Conservation (phyloP, 495 filamentous ascomycete genomes). For the Talaromyces trachyspermus region DNA sequence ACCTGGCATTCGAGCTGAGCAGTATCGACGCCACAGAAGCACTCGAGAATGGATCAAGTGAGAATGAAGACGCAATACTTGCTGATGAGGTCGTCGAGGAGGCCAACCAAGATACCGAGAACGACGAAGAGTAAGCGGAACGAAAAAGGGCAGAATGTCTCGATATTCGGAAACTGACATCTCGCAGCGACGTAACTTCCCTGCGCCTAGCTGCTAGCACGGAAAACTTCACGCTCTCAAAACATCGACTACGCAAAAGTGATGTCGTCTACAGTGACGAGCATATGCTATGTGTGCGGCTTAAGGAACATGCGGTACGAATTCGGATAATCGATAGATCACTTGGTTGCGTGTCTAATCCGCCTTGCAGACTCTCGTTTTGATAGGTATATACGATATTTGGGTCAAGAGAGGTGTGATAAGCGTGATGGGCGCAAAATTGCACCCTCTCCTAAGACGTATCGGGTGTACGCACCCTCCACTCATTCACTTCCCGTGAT, state of each 20-base stretch:
- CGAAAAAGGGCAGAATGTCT: not conserved
- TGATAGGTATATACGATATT: constrained; percentile 69
- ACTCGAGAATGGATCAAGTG: constrained; percentile 12
- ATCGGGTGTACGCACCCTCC: constrained; percentile 63
- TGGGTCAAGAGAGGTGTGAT: constrained; percentile 58
- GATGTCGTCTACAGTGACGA: constrained; percentile 37
- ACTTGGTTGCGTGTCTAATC: no score
- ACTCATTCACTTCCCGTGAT: constrained; percentile 74
- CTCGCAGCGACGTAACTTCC: constrained; percentile 26
- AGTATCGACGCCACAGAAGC: constrained; percentile 3
- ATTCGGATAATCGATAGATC: no score
- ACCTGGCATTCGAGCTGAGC: not conserved
- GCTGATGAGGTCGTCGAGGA: constrained; percentile 19
- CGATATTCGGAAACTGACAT: constrained; percentile 10
- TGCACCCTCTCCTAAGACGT: constrained; percentile 45
- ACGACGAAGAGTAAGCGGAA: not conserved
- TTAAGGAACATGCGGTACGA: constrained; percentile 37
- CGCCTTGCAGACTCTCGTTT: constrained; percentile 62
- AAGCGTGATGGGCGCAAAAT: constrained; percentile 55
- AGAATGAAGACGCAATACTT: constrained; percentile 17
- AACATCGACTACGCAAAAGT: constrained; percentile 29
- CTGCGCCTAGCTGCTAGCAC: constrained; percentile 24
- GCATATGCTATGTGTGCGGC: constrained; percentile 31
- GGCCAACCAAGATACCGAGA: constrained; percentile 19
- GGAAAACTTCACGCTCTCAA: constrained; percentile 38